A percentile compares a stretch with the other conserved stretches of the same genome.
Conservation (phyloP, 495 filamentous ascomycete genomes). For the Talaromyces liani region DNA sequence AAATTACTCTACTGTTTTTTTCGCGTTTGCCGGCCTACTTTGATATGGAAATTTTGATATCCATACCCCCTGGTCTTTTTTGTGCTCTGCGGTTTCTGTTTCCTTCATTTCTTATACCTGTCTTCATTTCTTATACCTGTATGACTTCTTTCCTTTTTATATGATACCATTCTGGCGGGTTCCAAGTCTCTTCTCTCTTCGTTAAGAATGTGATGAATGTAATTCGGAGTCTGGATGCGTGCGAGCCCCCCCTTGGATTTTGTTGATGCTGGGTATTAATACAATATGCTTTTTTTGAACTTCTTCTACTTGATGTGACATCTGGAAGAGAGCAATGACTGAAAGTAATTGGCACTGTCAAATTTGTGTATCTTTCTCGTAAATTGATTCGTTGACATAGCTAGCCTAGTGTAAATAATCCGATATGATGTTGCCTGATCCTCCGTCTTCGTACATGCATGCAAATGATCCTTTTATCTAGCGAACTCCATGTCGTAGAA, state of each 20-base stretch:
- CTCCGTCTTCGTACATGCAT: background rate
- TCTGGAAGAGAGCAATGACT: background rate
- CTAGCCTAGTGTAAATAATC: background rate
- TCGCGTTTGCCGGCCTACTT: constrained; percentile 1
- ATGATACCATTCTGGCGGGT: constrained; percentile 36
- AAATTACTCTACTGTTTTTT: constrained; percentile 4
- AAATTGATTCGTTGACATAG: background rate
- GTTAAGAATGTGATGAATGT: constrained; percentile 1
- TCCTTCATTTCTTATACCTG: constrained; percentile 1
- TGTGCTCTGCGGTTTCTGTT: constrained; percentile 1
- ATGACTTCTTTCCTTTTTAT: background rate
- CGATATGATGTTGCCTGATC: background rate
- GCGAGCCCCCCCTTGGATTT: background rate
- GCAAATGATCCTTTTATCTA: background rate
- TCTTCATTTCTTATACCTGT: constrained; percentile 2
- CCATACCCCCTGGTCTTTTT: background rate
- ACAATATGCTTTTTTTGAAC: background rate
- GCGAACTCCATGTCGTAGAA: background rate
- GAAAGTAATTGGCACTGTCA: background rate
- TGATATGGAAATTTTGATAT: constrained; percentile 1
- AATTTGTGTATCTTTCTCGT: background rate
- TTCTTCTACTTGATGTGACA: background rate
- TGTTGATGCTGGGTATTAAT: background rate
- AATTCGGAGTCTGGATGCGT: background rate
- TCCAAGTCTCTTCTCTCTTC: background rate